These are phyloP conservation scores for Neofusicoccum parvum DNA, from an alignment of 2,329 filamentous ascomycete genomes.

Conservation along the genomic window DNA sequence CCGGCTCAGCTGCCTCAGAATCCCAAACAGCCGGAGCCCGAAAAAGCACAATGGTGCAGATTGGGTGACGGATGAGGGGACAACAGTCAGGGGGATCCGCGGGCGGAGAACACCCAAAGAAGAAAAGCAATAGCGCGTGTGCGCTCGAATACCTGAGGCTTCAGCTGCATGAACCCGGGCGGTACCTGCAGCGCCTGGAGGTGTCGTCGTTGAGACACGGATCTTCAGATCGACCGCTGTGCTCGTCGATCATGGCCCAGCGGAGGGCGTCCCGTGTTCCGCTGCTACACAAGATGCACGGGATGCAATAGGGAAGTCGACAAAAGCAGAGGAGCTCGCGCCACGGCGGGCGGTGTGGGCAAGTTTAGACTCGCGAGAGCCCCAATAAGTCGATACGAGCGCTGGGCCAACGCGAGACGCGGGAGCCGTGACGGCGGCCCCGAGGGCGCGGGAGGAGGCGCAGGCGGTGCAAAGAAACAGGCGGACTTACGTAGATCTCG, in stretches of 20 bases:
- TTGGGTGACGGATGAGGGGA: neutral
- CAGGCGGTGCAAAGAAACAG: constrained; percentile 23
- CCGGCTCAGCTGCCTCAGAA: neutral
- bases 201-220: neutral
- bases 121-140: neutral
- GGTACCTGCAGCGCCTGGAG: neutral
- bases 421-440: no score
- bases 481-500: constrained; percentile 72
- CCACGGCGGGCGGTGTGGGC: neutral
- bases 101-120: neutral
- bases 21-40: constrained; percentile 22
- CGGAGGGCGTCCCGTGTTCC: neutral
- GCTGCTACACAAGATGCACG: constrained; percentile 5
- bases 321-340: neutral
- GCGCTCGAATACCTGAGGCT: neutral
- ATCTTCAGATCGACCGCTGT: constrained; percentile 11
- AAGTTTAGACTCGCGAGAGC: neutral
- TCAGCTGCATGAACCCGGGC: neutral
- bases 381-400: constrained; percentile 29
- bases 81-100: neutral
- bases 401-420: no score
- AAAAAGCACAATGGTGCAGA: constrained; percentile 31
- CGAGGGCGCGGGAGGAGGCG: neutral
- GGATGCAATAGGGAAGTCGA: neutral
- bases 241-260: neutral